These are phyloP conservation scores for Canavalia ensiformis DNA, from an alignment of 306 rosid species.

Conservation along the genomic window DNA sequence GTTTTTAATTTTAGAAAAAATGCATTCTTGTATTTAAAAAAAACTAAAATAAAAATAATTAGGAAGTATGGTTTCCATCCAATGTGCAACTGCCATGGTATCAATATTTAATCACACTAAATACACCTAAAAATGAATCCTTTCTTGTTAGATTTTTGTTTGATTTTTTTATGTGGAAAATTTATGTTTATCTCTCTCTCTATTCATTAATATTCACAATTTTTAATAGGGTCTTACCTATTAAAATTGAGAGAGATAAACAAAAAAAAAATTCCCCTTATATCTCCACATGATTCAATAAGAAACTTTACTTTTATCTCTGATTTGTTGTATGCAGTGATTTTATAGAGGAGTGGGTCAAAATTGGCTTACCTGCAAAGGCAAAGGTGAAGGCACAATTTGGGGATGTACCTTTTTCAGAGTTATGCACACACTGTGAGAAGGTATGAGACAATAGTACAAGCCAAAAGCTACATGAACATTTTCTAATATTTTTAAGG, in stretches of 20 bases:
- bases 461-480: slow-evolving; percentile 7
- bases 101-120: not conserved
- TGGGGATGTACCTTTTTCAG: slow-evolving; percentile 55
- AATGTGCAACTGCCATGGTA: too few relatives aligned
- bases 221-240: too few relatives aligned
- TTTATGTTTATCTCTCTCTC: not conserved
- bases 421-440: slow-evolving; percentile 79
- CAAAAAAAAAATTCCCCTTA: not conserved
- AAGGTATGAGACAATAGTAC: slow-evolving; percentile 60
- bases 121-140: not conserved
- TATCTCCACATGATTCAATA: not conserved
- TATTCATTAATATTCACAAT: not conserved
- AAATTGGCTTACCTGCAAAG: slow-evolving; percentile 76
- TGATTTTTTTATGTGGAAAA: not conserved
- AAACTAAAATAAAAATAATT: too few relatives aligned
- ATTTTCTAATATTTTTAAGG: not conserved
- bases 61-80: too few relatives aligned
- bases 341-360: slow-evolving; percentile 94
- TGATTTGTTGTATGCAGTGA: slow-evolving; percentile 62
- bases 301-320: not conserved
- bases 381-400: slow-evolving; percentile 67
- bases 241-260: not conserved
- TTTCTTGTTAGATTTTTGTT: not conserved
- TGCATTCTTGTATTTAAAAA: too few relatives aligned
- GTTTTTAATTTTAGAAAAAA: not conserved